Base-by-base conservation (phyloP, 257 asterid species). In the Thymus mandschuricus region DNA sequence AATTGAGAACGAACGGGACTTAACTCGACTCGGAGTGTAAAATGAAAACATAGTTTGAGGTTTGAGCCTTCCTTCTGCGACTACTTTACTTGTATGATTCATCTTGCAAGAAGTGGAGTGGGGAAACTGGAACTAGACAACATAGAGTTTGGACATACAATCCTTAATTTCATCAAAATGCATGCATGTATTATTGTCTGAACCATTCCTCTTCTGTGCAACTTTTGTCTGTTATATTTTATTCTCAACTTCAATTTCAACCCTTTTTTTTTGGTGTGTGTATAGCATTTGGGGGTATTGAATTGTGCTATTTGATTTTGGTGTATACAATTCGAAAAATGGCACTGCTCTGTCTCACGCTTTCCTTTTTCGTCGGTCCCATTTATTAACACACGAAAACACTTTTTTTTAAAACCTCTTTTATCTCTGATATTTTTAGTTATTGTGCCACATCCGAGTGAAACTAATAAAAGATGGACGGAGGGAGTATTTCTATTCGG, bases 211-310 rank as follows among this genome's bases (percentile, higher is more conserved):
- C 70, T 8, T 34, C 3, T 69, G 44, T 56, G 13, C 8, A 38
- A 41, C 15, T 55, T 8, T 13, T 50, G 71, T 57, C 7, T 58
- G 34, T 58, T 12, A n/a, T 8, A 13, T 29, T 48, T 2, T 58
- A 31, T 1, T 1, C n/a, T 5, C 35, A 58, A 13, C 63, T 50
- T 38, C 30, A 72, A 63, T 52, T 55, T 64, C 21, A 64, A 54
- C 8, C 61, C n/a, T 8, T 38, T n/a, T 38, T 38, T 72, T 9
- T 61, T 50, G 43, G 50, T 70, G 35, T 70, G 35, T 69, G 66
- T 58, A 63, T 43, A 63, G 38, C 1, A 57, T 45, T 69, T 57
- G 51, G 55, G 68, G 60, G 43, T 34, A 56, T n/a, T 21, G 21
- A 21, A 21, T 21, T 21, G 21, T 21, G 21, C 21, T 21, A 21